These are phyloP conservation scores for Leccinum griseonigrum DNA, from an alignment of 1,284 basidiomycete genomes.

Conservation along the genomic window DNA sequence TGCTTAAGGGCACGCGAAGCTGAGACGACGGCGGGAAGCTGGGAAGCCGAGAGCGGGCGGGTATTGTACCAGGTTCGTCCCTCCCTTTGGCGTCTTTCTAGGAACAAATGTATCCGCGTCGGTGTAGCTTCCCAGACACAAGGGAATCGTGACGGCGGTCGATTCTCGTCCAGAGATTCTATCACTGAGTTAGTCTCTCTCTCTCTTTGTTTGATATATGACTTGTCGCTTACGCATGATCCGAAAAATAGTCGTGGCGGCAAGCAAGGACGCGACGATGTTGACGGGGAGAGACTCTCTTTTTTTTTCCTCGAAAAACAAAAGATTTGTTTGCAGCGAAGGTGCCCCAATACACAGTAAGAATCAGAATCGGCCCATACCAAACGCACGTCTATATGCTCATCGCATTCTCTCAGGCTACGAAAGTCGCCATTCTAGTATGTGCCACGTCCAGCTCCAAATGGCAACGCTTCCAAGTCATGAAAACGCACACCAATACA, in stretches of 20 bases:
- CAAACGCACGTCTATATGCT: no score
- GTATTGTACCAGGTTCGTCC: constrained; percentile 77
- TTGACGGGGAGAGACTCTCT: no score
- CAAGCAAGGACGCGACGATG: constrained; percentile 88
- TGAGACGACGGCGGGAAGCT: constrained; percentile 71
- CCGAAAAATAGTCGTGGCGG: constrained; percentile 63
- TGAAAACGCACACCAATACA: no score
- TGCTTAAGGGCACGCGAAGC: constrained; percentile 82
- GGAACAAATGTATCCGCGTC: neutral
- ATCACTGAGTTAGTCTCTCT: no score
- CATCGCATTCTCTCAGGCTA: no score
- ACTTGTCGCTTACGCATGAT: constrained; percentile 6
- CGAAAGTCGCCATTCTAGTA: no score
- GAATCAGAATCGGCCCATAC: no score
- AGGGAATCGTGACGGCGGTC: constrained; percentile 87
- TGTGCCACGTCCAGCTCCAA: no score
- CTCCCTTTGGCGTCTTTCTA: neutral
- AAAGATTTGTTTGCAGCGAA: no score
- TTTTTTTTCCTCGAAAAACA: no score
- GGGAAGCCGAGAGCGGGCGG: constrained; percentile 87
- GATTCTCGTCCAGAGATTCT: constrained; percentile 91
- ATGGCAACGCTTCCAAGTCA: no score
- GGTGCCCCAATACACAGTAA: no score
- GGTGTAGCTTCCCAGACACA: constrained; percentile 83
- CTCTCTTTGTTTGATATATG: neutral